Conservation (phyloP, 2,329 filamentous ascomycete species). For the Rhytidhysteron rufulum region DNA sequence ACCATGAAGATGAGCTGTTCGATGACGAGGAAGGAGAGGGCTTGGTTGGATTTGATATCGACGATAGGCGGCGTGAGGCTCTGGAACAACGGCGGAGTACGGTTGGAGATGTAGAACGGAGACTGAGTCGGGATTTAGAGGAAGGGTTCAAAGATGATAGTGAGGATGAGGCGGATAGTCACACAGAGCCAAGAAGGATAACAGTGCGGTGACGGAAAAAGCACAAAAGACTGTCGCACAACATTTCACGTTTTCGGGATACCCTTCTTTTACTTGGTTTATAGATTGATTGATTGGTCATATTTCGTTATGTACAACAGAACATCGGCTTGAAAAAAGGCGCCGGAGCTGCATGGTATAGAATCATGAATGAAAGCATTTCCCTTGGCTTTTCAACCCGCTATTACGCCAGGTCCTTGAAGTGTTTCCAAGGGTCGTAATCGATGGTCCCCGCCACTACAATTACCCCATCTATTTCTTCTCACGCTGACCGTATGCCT, state of each 20-base stretch:
- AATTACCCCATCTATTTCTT: slow-evolving; percentile 33
- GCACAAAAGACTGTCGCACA: no score
- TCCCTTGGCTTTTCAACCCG: neutral
- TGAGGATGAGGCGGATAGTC: slow-evolving; percentile 52
- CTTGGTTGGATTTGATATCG: slow-evolving; percentile 44
- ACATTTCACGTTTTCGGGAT: neutral
- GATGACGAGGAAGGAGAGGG: slow-evolving; percentile 45
- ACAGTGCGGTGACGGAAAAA: neutral
- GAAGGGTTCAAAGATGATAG: slow-evolving; percentile 72
- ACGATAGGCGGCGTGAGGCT: slow-evolving; percentile 33
- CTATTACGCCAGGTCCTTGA: neutral
- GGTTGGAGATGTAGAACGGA: slow-evolving; percentile 49
- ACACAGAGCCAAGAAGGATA: neutral
- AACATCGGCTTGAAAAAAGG: neutral
- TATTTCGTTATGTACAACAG: neutral
- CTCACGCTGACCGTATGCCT: slow-evolving; percentile 77
- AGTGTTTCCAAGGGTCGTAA: no score
- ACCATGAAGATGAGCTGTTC: slow-evolving; percentile 38
- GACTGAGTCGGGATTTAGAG: slow-evolving; percentile 76
- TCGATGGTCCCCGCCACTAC: neutral
- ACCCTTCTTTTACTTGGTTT: neutral
- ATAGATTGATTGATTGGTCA: neutral
- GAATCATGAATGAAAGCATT: neutral
- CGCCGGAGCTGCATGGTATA: neutral
- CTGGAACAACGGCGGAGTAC: slow-evolving; percentile 36